Evolutionary conservation across 2,329 filamentous ascomycete genomes (phyloP), one percentile per base, ranked within the genome.

Genomic region (Zasmidium citrigriseum): DNA sequence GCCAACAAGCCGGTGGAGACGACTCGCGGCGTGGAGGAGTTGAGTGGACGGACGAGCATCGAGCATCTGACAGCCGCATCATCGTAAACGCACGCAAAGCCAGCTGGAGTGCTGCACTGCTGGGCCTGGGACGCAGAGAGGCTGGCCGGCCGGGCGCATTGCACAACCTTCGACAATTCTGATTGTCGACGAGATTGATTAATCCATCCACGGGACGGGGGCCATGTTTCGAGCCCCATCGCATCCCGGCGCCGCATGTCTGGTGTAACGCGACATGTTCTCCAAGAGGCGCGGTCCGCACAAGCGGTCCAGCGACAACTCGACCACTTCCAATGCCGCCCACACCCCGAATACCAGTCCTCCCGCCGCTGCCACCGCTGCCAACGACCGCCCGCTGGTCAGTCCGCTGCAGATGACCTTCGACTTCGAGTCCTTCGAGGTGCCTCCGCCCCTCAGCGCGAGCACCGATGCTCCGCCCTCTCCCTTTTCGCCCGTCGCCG

Each of bases 341-440:
- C 14, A 7, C 4, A 11, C 34, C 12, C 18, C 34, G 34, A 11
- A 11, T 16, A n/a, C 14, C 34, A n/a, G n/a, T n/a, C n/a, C n/a
- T n/a, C 18, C 34, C 18, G 7, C 34, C 34, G 14, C 34, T 41
- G 7, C 27, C 27, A 41, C 34, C 34, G 18, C 7, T n/a, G 34
- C 34, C 34, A 4, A 10, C 47, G 47, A 49, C 29, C 25, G 5
- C 5, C 66, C 66, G 53, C 60, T 64, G 18, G 61, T 68, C 52
- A 68, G 66, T 48, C 65, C 67, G n/a, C 50, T 70, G 52, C 63
- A 63, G 53, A 67, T 67, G 64, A 69, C 67, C 54, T 70, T 70
- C 59, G 65, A 69, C 54, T 69, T 69, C 53, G 68, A 68, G 58
- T 65, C 34, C 16, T 41, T 68, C 21, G 24, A 52, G 9, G 20